Evolutionary conservation across 371 early-diverging fungal species (phyloP).

Genomic region (Modicella reniformis): DNA sequence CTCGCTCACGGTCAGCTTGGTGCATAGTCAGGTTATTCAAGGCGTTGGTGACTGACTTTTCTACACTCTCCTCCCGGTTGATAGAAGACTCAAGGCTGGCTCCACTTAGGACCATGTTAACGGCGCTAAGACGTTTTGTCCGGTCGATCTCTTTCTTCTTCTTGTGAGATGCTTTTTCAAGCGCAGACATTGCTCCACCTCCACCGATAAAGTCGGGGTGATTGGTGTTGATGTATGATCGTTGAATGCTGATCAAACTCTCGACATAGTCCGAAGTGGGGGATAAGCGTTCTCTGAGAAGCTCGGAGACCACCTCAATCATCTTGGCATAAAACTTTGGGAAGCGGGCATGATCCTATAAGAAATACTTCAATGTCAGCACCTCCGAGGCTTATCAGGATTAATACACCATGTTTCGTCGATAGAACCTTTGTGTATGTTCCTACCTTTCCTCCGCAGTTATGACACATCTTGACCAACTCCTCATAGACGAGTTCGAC

Average conservation of each 20-base stretch:
- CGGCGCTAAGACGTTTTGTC: slow-evolving; percentile 34
- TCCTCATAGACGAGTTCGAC: slow-evolving; percentile 91
- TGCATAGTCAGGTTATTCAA: slow-evolving; percentile 46
- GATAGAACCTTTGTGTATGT: background rate
- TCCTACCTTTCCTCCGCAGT: slow-evolving; percentile 81
- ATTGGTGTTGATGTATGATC: slow-evolving; percentile 91
- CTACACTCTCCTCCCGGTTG: slow-evolving; percentile 38
- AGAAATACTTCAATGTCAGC: background rate
- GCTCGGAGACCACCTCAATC: slow-evolving; percentile 79
- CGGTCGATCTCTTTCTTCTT: slow-evolving; percentile 59
- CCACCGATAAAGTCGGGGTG: slow-evolving; percentile 92
- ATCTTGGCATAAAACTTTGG: slow-evolving; percentile 82
- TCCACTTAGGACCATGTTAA: slow-evolving; percentile 33
- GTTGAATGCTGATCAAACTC: slow-evolving; percentile 85
- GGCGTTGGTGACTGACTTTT: slow-evolving; percentile 28
- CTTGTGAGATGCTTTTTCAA: slow-evolving; percentile 64
- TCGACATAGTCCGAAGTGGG: slow-evolving; percentile 81
- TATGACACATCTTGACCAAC: slow-evolving; percentile 87
- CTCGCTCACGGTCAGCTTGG: slow-evolving; percentile 44
- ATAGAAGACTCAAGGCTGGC: slow-evolving; percentile 27
- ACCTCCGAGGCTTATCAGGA: background rate
- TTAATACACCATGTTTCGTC: background rate
- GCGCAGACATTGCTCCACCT: slow-evolving; percentile 72
- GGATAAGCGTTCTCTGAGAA: slow-evolving; percentile 80
- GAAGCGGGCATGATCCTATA: slow-evolving; percentile 78